These are phyloP conservation scores for Planoprotostelium fungivorum DNA, from an alignment of 78 protist genomes.

Conservation along the genomic window DNA sequence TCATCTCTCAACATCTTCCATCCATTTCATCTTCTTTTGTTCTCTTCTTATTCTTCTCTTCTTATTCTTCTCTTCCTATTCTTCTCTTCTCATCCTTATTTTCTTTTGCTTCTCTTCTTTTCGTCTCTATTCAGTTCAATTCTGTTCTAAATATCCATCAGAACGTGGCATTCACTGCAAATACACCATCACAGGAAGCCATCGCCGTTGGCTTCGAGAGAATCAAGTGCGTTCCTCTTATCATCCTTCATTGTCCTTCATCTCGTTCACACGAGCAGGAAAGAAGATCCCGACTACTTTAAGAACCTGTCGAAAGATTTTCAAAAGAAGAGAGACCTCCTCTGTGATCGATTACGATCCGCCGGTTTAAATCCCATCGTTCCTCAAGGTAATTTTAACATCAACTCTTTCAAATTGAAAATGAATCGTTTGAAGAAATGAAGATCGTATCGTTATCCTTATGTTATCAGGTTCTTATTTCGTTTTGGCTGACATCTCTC, in stretches of 20 bases:
- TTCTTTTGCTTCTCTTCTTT: too few species aligned
- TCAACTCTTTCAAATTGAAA: neutral
- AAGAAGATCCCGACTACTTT: neutral
- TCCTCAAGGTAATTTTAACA: constrained; percentile 64
- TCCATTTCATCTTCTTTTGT: too few species aligned
- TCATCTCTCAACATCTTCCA: too few species aligned
- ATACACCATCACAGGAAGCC: constrained; percentile 74
- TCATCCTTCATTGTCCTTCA: neutral
- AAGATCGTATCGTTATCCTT: too few species aligned
- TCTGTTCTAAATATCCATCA: too few species aligned
- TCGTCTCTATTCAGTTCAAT: too few species aligned
- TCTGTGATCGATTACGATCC: constrained; percentile 6
- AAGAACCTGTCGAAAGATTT: constrained; percentile 11
- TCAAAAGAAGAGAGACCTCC: constrained; percentile 15
- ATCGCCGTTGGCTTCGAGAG: constrained; percentile 50
- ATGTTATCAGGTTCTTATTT: constrained; percentile 10
- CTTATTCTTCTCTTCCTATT: too few species aligned
- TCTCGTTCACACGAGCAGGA: constrained; percentile 3
- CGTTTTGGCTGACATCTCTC: constrained; percentile 24
- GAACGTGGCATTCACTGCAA: constrained; percentile 45
- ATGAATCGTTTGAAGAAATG: too few species aligned
- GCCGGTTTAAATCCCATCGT: constrained; percentile 40
- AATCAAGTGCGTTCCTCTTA: neutral
- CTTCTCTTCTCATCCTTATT: too few species aligned
- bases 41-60: too few species aligned